Evolutionary conservation across 2,329 filamentous ascomycete genomes (phyloP).

Genomic region (Calonectria henricotiae): DNA sequence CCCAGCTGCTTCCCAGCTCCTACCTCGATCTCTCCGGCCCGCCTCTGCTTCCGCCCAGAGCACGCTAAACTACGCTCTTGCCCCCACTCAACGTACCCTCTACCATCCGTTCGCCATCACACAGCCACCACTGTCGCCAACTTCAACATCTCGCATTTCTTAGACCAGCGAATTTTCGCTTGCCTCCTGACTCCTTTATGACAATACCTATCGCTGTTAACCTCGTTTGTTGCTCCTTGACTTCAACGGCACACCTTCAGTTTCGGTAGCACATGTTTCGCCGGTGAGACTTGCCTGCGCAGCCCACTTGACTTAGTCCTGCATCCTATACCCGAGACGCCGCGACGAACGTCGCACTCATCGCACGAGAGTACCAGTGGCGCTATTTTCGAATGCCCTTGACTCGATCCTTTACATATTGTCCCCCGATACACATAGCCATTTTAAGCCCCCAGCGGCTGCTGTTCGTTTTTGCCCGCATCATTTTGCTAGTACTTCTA

Average conservation of each 20-base stretch:
- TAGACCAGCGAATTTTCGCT: constrained; percentile 35
- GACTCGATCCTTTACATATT: constrained; percentile 26
- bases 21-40: constrained; percentile 6
- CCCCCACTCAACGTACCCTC: constrained; percentile 48
- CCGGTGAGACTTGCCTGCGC: constrained; percentile 52
- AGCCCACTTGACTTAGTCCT: constrained; percentile 44
- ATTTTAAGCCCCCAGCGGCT: constrained; percentile 26
- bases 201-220: constrained; percentile 34
- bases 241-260: constrained; percentile 40
- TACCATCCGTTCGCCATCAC: constrained; percentile 33
- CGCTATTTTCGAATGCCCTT: constrained; percentile 36
- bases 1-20: constrained; percentile 32
- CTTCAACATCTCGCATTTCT: constrained; percentile 37
- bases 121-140: constrained; percentile 36
- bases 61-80: constrained; percentile 32
- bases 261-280: constrained; percentile 54
- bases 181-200: constrained; percentile 46
- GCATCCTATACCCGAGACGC: constrained; percentile 45
- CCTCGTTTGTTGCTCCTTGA: constrained; percentile 19
- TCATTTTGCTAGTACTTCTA: constrained; percentile 37
- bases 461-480: constrained; percentile 36
- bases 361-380: constrained; percentile 39
- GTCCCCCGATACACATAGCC: constrained; percentile 28
- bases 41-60: constrained; percentile 31
- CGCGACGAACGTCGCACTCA: constrained; percentile 46